Evolutionary conservation across 2,329 filamentous ascomycete species (phyloP).

Genomic region (Ceratocystis colombiana): DNA sequence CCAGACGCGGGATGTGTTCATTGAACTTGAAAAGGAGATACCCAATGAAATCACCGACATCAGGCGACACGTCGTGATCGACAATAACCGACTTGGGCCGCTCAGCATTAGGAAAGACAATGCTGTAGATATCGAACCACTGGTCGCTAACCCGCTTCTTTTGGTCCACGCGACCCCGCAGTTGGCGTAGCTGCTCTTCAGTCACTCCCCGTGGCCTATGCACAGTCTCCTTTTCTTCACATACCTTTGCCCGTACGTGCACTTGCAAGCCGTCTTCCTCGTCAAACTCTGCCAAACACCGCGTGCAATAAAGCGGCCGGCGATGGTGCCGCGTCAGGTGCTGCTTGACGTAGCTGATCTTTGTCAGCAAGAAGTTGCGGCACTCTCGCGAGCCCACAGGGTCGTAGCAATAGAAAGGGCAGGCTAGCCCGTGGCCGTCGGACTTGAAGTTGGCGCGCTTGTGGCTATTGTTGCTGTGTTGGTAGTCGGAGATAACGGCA

Average conservation of each 20-base stretch:
- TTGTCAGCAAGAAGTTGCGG: slow-evolving; percentile 27
- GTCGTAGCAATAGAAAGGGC: slow-evolving; percentile 28
- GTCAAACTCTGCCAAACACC: slow-evolving; percentile 27
- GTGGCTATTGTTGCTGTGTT: slow-evolving; percentile 18
- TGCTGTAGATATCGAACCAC: slow-evolving; percentile 28
- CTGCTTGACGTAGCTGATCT: slow-evolving; percentile 30
- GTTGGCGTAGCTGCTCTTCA: slow-evolving; percentile 26
- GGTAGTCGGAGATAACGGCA: slow-evolving; percentile 3
- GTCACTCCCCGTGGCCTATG: slow-evolving; percentile 26
- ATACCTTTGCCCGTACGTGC: slow-evolving; percentile 26
- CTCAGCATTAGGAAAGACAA: slow-evolving; percentile 27
- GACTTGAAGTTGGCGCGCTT: slow-evolving; percentile 23
- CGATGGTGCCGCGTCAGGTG: slow-evolving; percentile 28
- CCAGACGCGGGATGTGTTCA: slow-evolving; percentile 8
- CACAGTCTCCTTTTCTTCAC: slow-evolving; percentile 19
- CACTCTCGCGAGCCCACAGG: slow-evolving; percentile 27
- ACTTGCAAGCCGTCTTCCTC: slow-evolving; percentile 25
- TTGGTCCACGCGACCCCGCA: slow-evolving; percentile 27
- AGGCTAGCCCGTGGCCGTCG: slow-evolving; percentile 26
- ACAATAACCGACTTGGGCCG: slow-evolving; percentile 27
- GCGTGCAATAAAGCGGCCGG: slow-evolving; percentile 28
- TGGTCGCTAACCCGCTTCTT: slow-evolving; percentile 27
- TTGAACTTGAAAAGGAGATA: slow-evolving; percentile 24
- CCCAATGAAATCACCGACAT: slow-evolving; percentile 26
- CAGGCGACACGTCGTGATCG: slow-evolving; percentile 27